Percentiles rank a stretch among this genome's conserved stretches.
Conservation (phyloP, 495 filamentous ascomycete genomes). For the Ramalina intermedia region DNA sequence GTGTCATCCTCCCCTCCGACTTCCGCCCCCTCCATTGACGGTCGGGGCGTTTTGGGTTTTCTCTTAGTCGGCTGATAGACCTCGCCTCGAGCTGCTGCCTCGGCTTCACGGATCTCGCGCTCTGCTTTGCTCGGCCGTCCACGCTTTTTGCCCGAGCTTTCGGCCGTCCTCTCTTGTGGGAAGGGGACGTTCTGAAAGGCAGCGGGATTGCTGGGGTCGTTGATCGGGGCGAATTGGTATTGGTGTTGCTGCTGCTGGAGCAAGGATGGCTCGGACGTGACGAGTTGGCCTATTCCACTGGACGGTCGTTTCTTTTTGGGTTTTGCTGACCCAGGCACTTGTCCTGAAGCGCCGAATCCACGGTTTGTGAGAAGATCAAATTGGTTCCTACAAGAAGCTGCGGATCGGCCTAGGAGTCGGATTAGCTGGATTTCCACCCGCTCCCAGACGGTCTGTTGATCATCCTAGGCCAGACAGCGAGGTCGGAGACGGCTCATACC, state of each 20-base stretch:
- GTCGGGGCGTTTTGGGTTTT: conserved; percentile 13
- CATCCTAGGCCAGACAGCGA: neutral
- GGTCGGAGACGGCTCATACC: conserved; percentile 15
- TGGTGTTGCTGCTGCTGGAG: conserved; percentile 11
- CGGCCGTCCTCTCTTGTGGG: conserved; percentile 12
- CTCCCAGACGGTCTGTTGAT: no score
- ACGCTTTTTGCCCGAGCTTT: conserved; percentile 42
- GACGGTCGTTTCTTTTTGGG: conserved; percentile 15
- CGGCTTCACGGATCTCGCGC: conserved; percentile 33
- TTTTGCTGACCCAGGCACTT: conserved; percentile 7
- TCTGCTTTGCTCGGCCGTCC: conserved; percentile 46
- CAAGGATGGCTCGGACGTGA: conserved; percentile 9
- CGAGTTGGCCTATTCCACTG: neutral
- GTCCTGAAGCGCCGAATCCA: neutral
- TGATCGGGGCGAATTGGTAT: conserved; percentile 16
- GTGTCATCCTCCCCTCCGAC: conserved; percentile 1
- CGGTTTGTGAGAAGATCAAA: neutral
- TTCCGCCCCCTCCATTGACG: conserved; percentile 9
- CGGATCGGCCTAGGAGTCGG: conserved; percentile 1
- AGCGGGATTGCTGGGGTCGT: conserved; percentile 14
- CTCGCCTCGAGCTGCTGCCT: conserved; percentile 37
- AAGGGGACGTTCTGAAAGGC: conserved; percentile 12
- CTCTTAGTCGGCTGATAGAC: conserved; percentile 28
- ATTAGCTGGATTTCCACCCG: neutral
- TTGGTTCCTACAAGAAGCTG: neutral